Evolutionary conservation across 2,329 filamentous ascomycete species (phyloP).

Genomic region (Pseudogymnoascus sp.): DNA sequence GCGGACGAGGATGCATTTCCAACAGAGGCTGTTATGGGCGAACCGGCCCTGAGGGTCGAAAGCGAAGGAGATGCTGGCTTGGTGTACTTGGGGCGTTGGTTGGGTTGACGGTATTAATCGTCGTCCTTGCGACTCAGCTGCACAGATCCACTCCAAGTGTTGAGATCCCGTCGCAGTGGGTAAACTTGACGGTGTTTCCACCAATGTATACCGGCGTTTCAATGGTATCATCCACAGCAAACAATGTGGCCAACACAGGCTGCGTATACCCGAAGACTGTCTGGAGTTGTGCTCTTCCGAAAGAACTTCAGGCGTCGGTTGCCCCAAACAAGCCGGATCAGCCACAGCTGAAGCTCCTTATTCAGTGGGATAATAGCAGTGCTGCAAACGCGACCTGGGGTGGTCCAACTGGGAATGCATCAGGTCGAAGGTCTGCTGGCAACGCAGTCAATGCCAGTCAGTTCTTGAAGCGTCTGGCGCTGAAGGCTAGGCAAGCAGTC

Average conservation of each 20-base stretch:
- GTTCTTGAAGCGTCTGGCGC: constrained; percentile 25
- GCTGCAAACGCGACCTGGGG: constrained; percentile 36
- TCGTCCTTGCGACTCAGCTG: constrained; percentile 53
- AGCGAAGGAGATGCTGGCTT: constrained; percentile 53
- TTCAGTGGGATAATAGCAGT: constrained; percentile 61
- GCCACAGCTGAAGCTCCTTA: constrained; percentile 74
- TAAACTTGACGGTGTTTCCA: constrained; percentile 80
- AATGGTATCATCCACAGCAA: constrained; percentile 68
- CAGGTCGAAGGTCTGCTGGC: constrained; percentile 19
- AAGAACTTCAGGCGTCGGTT: constrained; percentile 62
- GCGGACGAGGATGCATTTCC: constrained; percentile 56
- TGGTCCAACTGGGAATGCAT: constrained; percentile 24
- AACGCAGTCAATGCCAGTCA: constrained; percentile 29
- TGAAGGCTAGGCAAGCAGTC: constrained; percentile 28
- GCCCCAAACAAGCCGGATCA: constrained; percentile 57
- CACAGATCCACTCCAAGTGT: constrained; percentile 33
- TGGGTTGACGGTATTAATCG: constrained; percentile 46
- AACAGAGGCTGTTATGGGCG: constrained; percentile 59
- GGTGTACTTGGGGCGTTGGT: constrained; percentile 44
- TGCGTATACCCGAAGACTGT: constrained; percentile 67
- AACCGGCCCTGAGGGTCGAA: constrained; percentile 54
- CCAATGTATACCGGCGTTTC: constrained; percentile 78
- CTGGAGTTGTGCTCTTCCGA: constrained; percentile 82
- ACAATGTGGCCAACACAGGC: constrained; percentile 52
- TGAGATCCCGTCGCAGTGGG: constrained; percentile 50